phyloP scores from a whole-genome alignment of 2,329 filamentous ascomycete genomes.

The Fragosphaeria purpurea region DNA sequence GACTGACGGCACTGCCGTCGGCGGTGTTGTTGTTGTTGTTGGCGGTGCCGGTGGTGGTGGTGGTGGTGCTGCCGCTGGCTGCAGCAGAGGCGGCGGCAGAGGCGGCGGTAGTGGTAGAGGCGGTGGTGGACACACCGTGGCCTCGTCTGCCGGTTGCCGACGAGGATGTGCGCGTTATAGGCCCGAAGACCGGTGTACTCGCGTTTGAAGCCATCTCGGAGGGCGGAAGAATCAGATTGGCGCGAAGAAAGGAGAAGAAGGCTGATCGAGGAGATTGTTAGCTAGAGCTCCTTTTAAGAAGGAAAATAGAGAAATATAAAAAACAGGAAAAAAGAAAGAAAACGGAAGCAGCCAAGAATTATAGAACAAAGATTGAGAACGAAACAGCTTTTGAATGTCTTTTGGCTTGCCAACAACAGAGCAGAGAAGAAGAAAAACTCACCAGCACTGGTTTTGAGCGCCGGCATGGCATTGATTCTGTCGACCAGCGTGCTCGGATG shows the following conservation, averaged over 20 bases:
- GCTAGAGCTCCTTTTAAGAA: constrained; percentile 1
- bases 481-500: constrained; percentile 40
- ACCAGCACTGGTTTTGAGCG: constrained; percentile 51
- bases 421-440: constrained; percentile 22
- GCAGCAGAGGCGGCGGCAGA: no score
- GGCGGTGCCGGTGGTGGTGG: neutral
- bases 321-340: neutral
- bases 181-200: constrained; percentile 54
- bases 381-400: constrained; percentile 3
- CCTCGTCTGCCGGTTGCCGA: no score
- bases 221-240: constrained; percentile 62
- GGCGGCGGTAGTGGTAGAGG: no score
- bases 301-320: neutral
- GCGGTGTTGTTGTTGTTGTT: neutral
- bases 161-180: constrained; percentile 28
- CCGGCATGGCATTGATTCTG: constrained; percentile 46
- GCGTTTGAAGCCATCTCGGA: constrained; percentile 52
- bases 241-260: constrained; percentile 73
- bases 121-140: no score
- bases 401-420: neutral
- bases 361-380: constrained; percentile 7
- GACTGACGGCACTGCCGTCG: constrained; percentile 12
- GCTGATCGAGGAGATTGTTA: constrained; percentile 35
- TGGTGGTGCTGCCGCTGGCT: neutral
- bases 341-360: neutral